Conservation (phyloP, 192 early-diverging fungal genomes). For the Diversispora epigaea region DNA sequence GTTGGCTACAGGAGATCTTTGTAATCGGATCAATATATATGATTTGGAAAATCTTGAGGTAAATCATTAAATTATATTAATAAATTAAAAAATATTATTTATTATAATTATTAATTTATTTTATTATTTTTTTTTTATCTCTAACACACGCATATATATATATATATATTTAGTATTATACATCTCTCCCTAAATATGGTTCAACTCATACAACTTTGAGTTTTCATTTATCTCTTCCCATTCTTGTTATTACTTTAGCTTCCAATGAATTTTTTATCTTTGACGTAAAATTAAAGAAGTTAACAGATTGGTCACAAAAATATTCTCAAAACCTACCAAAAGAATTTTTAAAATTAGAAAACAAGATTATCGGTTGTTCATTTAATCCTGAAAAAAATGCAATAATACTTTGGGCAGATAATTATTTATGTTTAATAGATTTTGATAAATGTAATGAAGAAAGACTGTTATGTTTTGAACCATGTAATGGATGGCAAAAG, state of each 20-base stretch:
- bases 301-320: slow-evolving; percentile 82
- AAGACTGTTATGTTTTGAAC: slow-evolving; percentile 41
- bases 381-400: slow-evolving; percentile 64
- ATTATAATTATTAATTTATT: neutral
- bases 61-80: slow-evolving; percentile 26
- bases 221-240: slow-evolving; percentile 61
- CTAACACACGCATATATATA: neutral
- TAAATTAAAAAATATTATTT: neutral
- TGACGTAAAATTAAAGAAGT: slow-evolving; percentile 63
- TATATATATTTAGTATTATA: slow-evolving; percentile 53
- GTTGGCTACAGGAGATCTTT: slow-evolving; percentile 77
- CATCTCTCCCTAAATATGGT: slow-evolving; percentile 60
- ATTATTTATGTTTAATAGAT: slow-evolving; percentile 75
- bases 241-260: slow-evolving; percentile 57
- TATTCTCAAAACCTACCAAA: slow-evolving; percentile 68
- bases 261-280: slow-evolving; percentile 79
- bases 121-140: neutral
- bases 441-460: slow-evolving; percentile 58
- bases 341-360: slow-evolving; percentile 60
- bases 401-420: slow-evolving; percentile 68
- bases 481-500: slow-evolving; percentile 47
- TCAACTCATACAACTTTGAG: slow-evolving; percentile 65
- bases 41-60: slow-evolving; percentile 72
- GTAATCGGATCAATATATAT: slow-evolving; percentile 71
- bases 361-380: slow-evolving; percentile 73